Evolutionary conservation across 1,284 basidiomycete genomes (phyloP).

Genomic region (Apiotrichum porosum): DNA sequence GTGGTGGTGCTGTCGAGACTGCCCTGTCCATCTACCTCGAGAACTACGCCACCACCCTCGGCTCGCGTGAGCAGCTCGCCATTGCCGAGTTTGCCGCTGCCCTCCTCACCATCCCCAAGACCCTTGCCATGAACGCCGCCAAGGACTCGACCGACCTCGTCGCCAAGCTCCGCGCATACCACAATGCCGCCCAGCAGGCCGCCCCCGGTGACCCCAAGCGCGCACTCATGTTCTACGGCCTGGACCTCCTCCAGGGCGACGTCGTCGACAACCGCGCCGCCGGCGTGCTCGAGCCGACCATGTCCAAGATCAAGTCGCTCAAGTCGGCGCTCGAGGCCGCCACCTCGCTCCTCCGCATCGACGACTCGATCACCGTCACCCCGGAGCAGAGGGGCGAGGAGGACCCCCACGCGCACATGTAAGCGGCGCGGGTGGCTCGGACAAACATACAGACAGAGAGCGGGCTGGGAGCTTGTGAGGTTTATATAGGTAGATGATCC

Average conservation of each 20-base stretch:
- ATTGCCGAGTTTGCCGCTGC: slow-evolving; percentile 97
- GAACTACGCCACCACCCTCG: slow-evolving; percentile 97
- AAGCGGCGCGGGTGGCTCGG: slow-evolving; percentile 3
- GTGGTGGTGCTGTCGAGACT: slow-evolving; percentile 95
- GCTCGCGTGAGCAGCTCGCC: slow-evolving; percentile 94
- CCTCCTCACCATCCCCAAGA: slow-evolving; percentile 92
- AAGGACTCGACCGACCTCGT: slow-evolving; percentile 98
- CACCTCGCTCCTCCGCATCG: slow-evolving; percentile 89
- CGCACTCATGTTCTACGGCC: slow-evolving; percentile 85
- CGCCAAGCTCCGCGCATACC: slow-evolving; percentile 93
- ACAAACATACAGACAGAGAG: not conserved
- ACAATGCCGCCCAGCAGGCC: slow-evolving; percentile 93
- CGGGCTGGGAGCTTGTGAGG: no score
- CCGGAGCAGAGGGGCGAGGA: slow-evolving; percentile 68
- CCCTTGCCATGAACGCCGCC: slow-evolving; percentile 93
- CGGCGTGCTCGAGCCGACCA: slow-evolving; percentile 91
- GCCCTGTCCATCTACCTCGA: slow-evolving; percentile 97
- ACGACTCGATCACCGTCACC: slow-evolving; percentile 59
- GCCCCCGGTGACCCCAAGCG: slow-evolving; percentile 91
- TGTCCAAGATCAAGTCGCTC: slow-evolving; percentile 93
- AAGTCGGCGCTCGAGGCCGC: slow-evolving; percentile 97
- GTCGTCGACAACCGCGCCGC: slow-evolving; percentile 91
- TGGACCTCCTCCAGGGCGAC: slow-evolving; percentile 90
- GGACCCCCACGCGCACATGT: slow-evolving; percentile 58
- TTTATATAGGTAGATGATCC: slow-evolving; percentile 7